Evolutionary conservation across 2,329 filamentous ascomycete genomes (phyloP).

Genomic region (Elsinoe batatas): DNA sequence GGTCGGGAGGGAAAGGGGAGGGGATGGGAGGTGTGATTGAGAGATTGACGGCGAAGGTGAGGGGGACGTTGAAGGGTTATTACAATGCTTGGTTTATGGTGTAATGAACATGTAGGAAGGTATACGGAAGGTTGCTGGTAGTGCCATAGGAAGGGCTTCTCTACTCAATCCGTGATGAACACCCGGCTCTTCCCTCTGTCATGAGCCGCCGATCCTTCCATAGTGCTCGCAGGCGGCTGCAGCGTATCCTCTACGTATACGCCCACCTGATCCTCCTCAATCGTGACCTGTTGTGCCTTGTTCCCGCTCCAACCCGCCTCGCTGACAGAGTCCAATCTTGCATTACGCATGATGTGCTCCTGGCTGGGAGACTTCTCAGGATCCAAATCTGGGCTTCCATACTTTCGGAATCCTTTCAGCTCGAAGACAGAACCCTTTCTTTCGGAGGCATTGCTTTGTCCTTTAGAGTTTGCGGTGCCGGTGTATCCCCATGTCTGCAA

Average conservation of each 20-base stretch:
- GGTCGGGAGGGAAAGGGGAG: neutral
- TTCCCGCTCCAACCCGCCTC: neutral
- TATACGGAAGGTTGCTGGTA: neutral
- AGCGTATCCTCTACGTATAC: neutral
- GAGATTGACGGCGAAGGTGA: too few relatives aligned
- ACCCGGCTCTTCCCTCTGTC: neutral
- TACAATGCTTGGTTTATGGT: neutral
- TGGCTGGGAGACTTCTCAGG: neutral
- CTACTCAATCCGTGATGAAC: too few relatives aligned
- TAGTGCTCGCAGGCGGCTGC: neutral
- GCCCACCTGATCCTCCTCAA: neutral
- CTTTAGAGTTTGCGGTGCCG: neutral
- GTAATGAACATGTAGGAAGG: neutral
- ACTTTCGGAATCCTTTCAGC: neutral
- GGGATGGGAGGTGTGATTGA: neutral
- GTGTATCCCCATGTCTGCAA: constrained; percentile 13
- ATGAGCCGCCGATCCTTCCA: neutral
- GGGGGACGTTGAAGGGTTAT: too few relatives aligned
- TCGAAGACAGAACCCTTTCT: neutral
- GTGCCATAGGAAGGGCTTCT: neutral
- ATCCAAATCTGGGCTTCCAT: neutral
- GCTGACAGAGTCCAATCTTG: neutral
- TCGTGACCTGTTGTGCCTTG: neutral
- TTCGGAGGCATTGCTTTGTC: neutral
- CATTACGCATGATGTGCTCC: neutral